These are phyloP conservation scores for Rauvolfia tetraphylla DNA, from an alignment of 257 asterid species.

Conservation along the genomic window DNA sequence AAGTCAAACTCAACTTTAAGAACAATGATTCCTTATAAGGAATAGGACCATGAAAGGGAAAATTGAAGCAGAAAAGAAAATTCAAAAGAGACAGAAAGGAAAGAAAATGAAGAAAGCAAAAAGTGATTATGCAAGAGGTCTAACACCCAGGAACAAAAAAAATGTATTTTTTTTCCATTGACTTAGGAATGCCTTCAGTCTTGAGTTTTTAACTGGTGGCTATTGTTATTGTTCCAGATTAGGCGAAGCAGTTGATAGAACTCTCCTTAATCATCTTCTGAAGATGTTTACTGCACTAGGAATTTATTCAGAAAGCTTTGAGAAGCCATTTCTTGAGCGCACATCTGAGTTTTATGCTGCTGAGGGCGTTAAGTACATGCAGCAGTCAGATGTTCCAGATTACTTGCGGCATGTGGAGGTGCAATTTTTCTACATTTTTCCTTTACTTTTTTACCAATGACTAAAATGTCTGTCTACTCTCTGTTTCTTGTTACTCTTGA, in stretches of 20 bases:
- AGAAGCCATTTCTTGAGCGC: conserved; percentile 89
- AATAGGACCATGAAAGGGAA: not conserved
- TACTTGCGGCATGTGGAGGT: conserved; percentile 95
- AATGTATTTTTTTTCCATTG: not conserved
- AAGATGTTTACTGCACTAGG: conserved; percentile 99
- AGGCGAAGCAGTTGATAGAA: conserved; percentile 91
- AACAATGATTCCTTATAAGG: not conserved
- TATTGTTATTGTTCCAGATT: conserved; percentile 41
- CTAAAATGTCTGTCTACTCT: not conserved
- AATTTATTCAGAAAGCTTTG: conserved; percentile 89
- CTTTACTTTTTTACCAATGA: not conserved
- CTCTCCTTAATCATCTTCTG: conserved; percentile 94
- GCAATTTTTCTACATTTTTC: conserved; percentile 20
- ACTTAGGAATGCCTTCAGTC: not conserved
- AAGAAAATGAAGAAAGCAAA: not conserved
- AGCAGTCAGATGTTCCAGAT: conserved; percentile 92
- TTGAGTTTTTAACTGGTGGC: conserved; percentile 7
- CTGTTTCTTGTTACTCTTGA: not conserved
- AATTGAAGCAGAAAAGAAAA: not conserved
- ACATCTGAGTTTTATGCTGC: conserved; percentile 96
- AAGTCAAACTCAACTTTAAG: not conserved
- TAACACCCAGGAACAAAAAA: not conserved
- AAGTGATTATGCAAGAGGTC: not conserved
- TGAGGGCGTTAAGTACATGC: conserved; percentile 95
- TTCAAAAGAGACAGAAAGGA: not conserved